Base-by-base conservation (phyloP, 345 rosid genomes). In the Ailanthus altissimus region DNA sequence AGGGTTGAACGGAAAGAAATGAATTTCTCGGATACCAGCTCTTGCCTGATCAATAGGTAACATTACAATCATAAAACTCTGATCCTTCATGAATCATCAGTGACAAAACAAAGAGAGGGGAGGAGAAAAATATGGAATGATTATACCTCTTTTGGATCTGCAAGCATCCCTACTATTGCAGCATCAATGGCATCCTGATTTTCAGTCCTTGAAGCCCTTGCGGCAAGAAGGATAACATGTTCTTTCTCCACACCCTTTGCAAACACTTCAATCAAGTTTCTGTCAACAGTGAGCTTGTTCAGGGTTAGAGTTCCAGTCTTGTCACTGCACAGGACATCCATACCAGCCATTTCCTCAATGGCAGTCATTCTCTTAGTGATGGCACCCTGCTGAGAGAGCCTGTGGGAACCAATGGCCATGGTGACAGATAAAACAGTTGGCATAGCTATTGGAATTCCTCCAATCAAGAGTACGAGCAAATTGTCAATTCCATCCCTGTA, bases 321-420 rank as follows among this genome's bases (percentile, higher is more conserved):
- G 81, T 94, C 98, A 80, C 97, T 85, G 85, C 95, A 94, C 0
- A 94, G 86, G 58, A 94, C 97, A 85, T 94, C 98, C 97, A 94
- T 94, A 64, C 95, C 95, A 0, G 97, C 98, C 97, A 94, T 90
- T 82, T 93, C 98, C 75, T 94, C 97, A 46, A 93, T 93, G 71
- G 98, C 97, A 28, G 98, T 94, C 97, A 93, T 94, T 82, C 97
- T 90, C 89, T 93, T 94, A 23, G 97, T 94, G 47, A 94, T 91
- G 69, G 98, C 98, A 32, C 97, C 97, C 50, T 90, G 97, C 64
- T 84, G 86, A 53, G 94, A 93, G 40, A 94, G 94, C 73, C 94
- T 85, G 77, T 90, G 97, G 67, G 97, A 94, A 42, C 98, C 98
- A 78, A 93, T 87, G 63, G 97, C 97, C 98, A 94, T 94, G 75